phyloP scores from a whole-genome alignment of 2,329 filamentous ascomycete genomes.

The Exophiala bonariae region DNA sequence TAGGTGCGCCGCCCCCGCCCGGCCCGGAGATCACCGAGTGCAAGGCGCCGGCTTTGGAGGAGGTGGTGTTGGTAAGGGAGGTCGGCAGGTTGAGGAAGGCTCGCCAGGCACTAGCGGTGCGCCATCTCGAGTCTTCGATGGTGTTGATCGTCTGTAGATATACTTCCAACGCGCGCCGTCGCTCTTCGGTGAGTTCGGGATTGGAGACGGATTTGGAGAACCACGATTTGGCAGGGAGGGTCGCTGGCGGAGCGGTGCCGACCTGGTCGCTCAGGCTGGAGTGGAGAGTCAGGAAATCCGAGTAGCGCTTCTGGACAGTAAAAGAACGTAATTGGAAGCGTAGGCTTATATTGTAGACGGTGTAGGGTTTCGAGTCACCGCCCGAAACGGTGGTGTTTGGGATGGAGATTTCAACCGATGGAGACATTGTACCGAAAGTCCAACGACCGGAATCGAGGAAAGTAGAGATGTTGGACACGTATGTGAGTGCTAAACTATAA shows the following conservation, averaged over 20 bases:
- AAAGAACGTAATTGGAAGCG: conserved; percentile 61
- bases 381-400: conserved; percentile 51
- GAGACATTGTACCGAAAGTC: conserved; percentile 46
- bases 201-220: conserved; percentile 58
- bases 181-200: conserved; percentile 56
- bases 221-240: conserved; percentile 62
- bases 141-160: conserved; percentile 61
- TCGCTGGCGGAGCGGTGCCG: conserved; percentile 51
- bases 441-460: too few species aligned
- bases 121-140: conserved; percentile 58
- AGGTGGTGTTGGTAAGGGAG: conserved; percentile 29
- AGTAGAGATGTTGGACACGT: too few species aligned
- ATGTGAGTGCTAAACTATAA: too few species aligned
- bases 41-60: conserved; percentile 38
- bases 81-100: conserved; percentile 58
- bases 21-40: conserved; percentile 46
- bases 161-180: conserved; percentile 56
- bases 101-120: conserved; percentile 57
- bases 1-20: conserved; percentile 34
- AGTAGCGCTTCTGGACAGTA: conserved; percentile 63
- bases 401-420: conserved; percentile 46
- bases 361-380: conserved; percentile 53
- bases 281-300: conserved; percentile 61
- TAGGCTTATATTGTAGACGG: conserved; percentile 61
- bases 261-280: conserved; percentile 51